Evolutionary conservation across 1,284 basidiomycete species (phyloP).

Genomic region (Tremellales sp.): DNA sequence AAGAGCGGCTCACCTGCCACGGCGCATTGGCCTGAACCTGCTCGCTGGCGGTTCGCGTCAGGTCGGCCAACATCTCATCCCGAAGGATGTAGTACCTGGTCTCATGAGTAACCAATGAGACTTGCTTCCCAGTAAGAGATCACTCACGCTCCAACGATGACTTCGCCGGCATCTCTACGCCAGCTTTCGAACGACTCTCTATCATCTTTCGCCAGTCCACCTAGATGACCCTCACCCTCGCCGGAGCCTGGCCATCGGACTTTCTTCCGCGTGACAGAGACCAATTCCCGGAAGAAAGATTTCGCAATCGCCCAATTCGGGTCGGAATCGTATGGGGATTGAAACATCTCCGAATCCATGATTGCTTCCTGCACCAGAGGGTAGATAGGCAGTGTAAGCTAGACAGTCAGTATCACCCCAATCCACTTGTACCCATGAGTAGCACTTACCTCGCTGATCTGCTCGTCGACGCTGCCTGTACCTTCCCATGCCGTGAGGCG

Average conservation of each 20-base stretch:
- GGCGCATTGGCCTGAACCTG: conserved; percentile 43
- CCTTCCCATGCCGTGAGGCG: conserved; percentile 71
- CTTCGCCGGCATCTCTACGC: conserved; percentile 82
- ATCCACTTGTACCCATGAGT: neutral
- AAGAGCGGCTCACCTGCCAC: conserved; percentile 64
- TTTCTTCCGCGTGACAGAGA: conserved; percentile 66
- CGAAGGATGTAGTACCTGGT: conserved; percentile 81
- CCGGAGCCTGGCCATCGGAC: conserved; percentile 61
- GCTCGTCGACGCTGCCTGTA: conserved; percentile 72
- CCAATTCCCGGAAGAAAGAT: conserved; percentile 71
- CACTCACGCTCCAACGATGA: conserved; percentile 78
- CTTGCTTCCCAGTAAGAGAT: neutral
- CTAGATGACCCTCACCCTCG: conserved; percentile 45
- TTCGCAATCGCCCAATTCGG: conserved; percentile 59
- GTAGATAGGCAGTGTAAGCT: conserved; percentile 78
- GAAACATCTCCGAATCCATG: conserved; percentile 63
- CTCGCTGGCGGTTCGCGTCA: conserved; percentile 60
- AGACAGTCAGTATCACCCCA: conserved; percentile 1
- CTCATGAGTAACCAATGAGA: neutral
- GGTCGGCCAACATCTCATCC: conserved; percentile 69
- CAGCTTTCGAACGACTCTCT: conserved; percentile 51
- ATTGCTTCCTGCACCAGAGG: conserved; percentile 81
- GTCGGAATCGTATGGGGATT: conserved; percentile 50
- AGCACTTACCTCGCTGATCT: conserved; percentile 62
- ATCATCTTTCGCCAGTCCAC: conserved; percentile 60